A percentile compares a stretch with the other conserved stretches of the same genome.
phyloP scores from a whole-genome alignment of 2,329 filamentous ascomycete genomes.

The Neofusicoccum sp. region DNA sequence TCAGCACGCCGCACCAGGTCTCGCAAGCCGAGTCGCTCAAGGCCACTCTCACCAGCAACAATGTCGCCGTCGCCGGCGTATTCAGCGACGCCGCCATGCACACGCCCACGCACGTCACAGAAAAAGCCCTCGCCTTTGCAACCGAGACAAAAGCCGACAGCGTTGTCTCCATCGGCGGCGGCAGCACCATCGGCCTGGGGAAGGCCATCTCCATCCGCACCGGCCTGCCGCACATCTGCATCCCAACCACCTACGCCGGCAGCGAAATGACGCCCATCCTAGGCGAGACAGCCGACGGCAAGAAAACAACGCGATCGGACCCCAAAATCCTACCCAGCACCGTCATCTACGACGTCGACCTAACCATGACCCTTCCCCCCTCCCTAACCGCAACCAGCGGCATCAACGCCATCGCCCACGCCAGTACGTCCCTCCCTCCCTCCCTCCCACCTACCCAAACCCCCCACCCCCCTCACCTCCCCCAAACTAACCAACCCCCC shows the following conservation, averaged over 20 bases:
- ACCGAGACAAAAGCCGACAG: slow-evolving; percentile 50
- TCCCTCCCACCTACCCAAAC: background rate
- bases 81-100: slow-evolving; percentile 62
- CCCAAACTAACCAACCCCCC: background rate
- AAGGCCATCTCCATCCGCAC: slow-evolving; percentile 36
- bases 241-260: slow-evolving; percentile 37
- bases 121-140: slow-evolving; percentile 53
- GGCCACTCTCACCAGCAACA: slow-evolving; percentile 43
- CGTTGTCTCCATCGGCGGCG: slow-evolving; percentile 61
- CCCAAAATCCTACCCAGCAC: slow-evolving; percentile 59
- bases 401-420: slow-evolving; percentile 65
- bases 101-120: slow-evolving; percentile 58
- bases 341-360: slow-evolving; percentile 64
- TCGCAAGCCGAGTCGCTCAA: slow-evolving; percentile 47
- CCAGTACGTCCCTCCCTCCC: slow-evolving; percentile 37
- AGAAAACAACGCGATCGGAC: slow-evolving; percentile 58
- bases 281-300: slow-evolving; percentile 59
- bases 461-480: too few species aligned
- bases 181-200: slow-evolving; percentile 61
- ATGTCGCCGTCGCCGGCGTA: slow-evolving; percentile 42
- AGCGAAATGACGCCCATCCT: slow-evolving; percentile 64
- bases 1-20: slow-evolving; percentile 56
- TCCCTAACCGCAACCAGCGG: slow-evolving; percentile 57
- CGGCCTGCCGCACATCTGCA: slow-evolving; percentile 33
- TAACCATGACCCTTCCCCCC: slow-evolving; percentile 59